A percentile compares a stretch with the other conserved stretches of the same genome.
phyloP scores from a whole-genome alignment of 768 basidiomycete genomes.

The Postia placenta region DNA sequence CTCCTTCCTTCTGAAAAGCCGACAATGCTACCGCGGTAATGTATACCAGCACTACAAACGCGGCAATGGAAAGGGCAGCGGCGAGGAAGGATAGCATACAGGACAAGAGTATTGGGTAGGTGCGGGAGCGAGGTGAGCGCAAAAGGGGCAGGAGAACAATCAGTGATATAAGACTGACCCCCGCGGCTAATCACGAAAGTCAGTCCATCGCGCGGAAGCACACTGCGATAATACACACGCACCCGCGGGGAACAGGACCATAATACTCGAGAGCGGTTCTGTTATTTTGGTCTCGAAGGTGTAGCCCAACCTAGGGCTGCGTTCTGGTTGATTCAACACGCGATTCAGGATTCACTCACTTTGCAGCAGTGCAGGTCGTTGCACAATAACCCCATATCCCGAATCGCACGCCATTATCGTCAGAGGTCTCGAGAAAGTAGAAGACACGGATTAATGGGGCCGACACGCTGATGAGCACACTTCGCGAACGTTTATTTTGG shows the following conservation, averaged over 20 bases:
- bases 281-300: not conserved
- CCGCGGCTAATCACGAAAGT: conserved; percentile 4
- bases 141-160: conserved; percentile 4
- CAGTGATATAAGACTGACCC: not conserved
- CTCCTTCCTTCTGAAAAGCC: not conserved
- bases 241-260: conserved; percentile 10
- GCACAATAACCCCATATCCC: conserved; percentile 8
- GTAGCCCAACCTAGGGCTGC: conserved; percentile 5
- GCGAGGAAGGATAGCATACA: conserved; percentile 3
- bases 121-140: not conserved
- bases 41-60: conserved; percentile 1
- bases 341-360: conserved; percentile 2
- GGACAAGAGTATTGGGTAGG: conserved; percentile 1
- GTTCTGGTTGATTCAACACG: not conserved
- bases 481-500: not conserved
- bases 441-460: conserved; percentile 5
- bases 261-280: not conserved
- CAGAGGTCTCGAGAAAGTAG: conserved; percentile 6
- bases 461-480: conserved; percentile 9
- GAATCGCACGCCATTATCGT: conserved; percentile 2
- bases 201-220: not conserved
- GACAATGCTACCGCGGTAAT: not conserved
- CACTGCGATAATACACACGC: not conserved
- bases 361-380: not conserved
- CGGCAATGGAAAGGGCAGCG: conserved; percentile 5